These are phyloP conservation scores for Theileria equi DNA, from an alignment of 169 alveolate genomes.

Conservation along the genomic window DNA sequence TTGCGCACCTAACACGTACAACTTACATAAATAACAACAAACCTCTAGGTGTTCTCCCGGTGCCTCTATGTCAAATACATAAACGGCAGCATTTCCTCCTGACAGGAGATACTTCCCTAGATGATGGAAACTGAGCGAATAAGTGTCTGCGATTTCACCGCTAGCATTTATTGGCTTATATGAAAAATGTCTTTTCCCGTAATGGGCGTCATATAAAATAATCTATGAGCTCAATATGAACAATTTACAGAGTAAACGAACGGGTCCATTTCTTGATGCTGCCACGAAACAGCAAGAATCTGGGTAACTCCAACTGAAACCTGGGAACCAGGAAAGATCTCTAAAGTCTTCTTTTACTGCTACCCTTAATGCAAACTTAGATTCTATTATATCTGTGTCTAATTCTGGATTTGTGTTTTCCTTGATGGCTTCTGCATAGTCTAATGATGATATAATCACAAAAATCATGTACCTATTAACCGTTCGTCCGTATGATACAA, in stretches of 20 bases:
- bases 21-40: neutral
- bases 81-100: slow-evolving; percentile 26
- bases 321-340: slow-evolving; percentile 55
- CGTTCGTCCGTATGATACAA: slow-evolving; percentile 14
- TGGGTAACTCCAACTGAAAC: slow-evolving; percentile 15
- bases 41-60: slow-evolving; percentile 61
- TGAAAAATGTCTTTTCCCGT: slow-evolving; percentile 45
- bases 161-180: slow-evolving; percentile 41
- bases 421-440: too few relatives aligned
- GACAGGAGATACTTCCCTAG: slow-evolving; percentile 53
- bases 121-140: slow-evolving; percentile 59
- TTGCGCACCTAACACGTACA: slow-evolving; percentile 28
- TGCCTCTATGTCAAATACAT: slow-evolving; percentile 57
- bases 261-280: slow-evolving; percentile 54
- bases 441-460: too few relatives aligned
- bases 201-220: slow-evolving; percentile 32
- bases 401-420: too few relatives aligned
- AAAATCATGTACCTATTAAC: too few relatives aligned
- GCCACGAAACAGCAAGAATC: slow-evolving; percentile 49
- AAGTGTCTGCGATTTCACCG: slow-evolving; percentile 49
- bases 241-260: neutral
- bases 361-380: neutral
- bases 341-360: slow-evolving; percentile 41
- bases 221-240: slow-evolving; percentile 10
- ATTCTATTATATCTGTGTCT: too few relatives aligned